Evolutionary conservation across 108 stramenopile species (phyloP), one percentile per base, ranked within the genome.

Genomic region (Cyclotella kingstonii): DNA sequence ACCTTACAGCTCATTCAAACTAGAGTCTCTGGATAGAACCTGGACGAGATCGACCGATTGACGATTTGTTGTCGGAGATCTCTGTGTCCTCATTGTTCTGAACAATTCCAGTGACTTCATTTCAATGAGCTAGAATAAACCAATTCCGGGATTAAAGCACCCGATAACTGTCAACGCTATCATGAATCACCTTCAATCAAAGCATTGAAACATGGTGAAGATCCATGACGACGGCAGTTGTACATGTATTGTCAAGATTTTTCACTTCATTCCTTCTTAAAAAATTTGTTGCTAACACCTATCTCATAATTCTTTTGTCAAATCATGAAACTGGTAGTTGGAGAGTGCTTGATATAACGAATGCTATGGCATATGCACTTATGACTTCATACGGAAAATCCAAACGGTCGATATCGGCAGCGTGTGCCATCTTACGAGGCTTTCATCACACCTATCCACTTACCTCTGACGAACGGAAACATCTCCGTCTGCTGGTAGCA

Each of bases 111-210:
- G 66, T 70, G 40, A 79, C 83, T 89, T 87, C 93, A 94, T 84
- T 84, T 91, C 89, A 52, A 84, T 68, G 84, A 89, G 93, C 89
- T 59, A 94, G 34, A 94, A 22, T 48, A 78, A 94, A 84, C 77
- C 89, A 77, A 58, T 66, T 73, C 73, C 79, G 82, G 86, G 76
- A 78, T 89, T 94, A 94, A 94, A 89, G 87, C 93, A 75, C 85
- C 84, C 84, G 82, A 88, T 45, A 46, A 87, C 49, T 69, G 83
- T 82, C 86, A 82, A 71, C 93, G 93, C 89, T 94, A 89, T 92
- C 87, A 89, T 89, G 84, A 74, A 74, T 69, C 67, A 54, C 65
- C 57, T 43, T 54, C 50, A 51, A 49, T 19, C 63, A 0, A 36
- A 34, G 25, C 19, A 27, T 10, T 29, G 17, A 45, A 22, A 67